Percentiles rank a stretch among this genome's conserved stretches.
Evolutionary conservation across 495 filamentous ascomycete species (phyloP).

Genomic region (Sabuloglossum arenarium): DNA sequence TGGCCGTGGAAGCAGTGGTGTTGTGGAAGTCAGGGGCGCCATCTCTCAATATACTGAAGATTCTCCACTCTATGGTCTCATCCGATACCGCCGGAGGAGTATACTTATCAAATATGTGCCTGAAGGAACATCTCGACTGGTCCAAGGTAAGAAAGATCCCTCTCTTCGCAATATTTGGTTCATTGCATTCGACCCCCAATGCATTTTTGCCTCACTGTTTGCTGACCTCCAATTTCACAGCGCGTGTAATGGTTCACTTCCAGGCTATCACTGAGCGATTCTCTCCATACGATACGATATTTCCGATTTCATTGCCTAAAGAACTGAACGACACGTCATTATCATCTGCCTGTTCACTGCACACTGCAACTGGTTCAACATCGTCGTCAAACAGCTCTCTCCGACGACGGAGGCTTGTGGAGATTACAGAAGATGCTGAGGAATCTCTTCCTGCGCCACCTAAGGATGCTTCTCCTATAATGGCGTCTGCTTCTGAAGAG

Average conservation of each 20-base stretch:
- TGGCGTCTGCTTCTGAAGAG: neutral
- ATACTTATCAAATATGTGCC: constrained; percentile 85
- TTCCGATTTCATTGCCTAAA: constrained; percentile 46
- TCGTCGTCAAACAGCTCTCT: constrained; percentile 72
- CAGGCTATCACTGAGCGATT: constrained; percentile 70
- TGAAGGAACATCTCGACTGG: constrained; percentile 66
- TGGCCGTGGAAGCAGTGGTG: constrained; percentile 58
- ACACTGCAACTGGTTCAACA: constrained; percentile 71
- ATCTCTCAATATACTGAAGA: constrained; percentile 60
- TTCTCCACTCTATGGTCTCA: constrained; percentile 79
- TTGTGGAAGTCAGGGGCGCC: constrained; percentile 58
- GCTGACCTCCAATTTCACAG: constrained; percentile 23
- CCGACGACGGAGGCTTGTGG: constrained; percentile 53
- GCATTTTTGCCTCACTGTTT: constrained; percentile 6
- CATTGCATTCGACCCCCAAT: neutral
- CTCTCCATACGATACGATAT: constrained; percentile 66
- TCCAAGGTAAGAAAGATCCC: constrained; percentile 48
- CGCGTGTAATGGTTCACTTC: constrained; percentile 87
- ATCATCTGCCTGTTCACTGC: constrained; percentile 71
- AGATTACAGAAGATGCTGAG: constrained; percentile 60
- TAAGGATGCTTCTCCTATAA: neutral
- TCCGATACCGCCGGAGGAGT: constrained; percentile 76
- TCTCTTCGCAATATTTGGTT: constrained; percentile 6
- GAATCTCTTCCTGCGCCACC: neutral
- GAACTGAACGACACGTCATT: constrained; percentile 76